A percentile compares a stretch with the other conserved stretches of the same genome.
phyloP scores from a whole-genome alignment of 2,329 filamentous ascomycete species.

The Phyllosticta citribraziliensis region DNA sequence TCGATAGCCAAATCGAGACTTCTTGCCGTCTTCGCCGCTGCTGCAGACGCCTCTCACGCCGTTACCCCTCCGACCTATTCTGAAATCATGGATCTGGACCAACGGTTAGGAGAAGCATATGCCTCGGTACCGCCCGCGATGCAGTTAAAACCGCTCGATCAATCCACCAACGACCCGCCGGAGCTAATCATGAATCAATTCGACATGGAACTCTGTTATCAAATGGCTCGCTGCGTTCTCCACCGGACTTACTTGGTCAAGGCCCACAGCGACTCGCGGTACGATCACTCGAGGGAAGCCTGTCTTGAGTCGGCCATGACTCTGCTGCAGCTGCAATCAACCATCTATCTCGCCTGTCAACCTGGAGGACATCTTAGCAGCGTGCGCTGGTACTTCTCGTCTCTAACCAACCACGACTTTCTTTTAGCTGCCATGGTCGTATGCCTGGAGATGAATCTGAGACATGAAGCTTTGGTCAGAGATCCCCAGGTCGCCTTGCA shows the following conservation, averaged over 20 bases:
- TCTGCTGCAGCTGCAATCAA: conserved; percentile 40
- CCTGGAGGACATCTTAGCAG: conserved; percentile 34
- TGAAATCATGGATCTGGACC: conserved; percentile 30
- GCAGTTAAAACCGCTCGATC: conserved; percentile 27
- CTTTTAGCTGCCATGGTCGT: conserved; percentile 40
- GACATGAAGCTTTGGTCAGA: not conserved
- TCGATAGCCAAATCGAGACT: conserved; percentile 9
- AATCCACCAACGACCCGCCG: conserved; percentile 39
- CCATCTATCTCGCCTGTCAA: conserved; percentile 40
- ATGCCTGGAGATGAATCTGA: conserved; percentile 33
- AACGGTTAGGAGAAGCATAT: conserved; percentile 25
- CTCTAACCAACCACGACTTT: conserved; percentile 38
- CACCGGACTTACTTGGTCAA: conserved; percentile 43
- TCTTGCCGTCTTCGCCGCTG: conserved; percentile 12
- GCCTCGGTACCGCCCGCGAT: conserved; percentile 25
- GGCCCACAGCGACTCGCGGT: conserved; percentile 23
- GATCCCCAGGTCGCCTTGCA: not conserved
- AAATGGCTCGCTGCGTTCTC: conserved; percentile 43
- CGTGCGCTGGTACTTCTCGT: conserved; percentile 38
- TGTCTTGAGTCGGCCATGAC: conserved; percentile 40
- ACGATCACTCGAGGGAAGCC: conserved; percentile 33
- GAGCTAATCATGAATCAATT: conserved; percentile 44
- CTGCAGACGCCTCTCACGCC: conserved; percentile 29
- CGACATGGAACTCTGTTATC: conserved; percentile 42
- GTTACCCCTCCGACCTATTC: conserved; percentile 26